phyloP scores from a whole-genome alignment of 345 rosid species.

The Brassica nigra region DNA sequence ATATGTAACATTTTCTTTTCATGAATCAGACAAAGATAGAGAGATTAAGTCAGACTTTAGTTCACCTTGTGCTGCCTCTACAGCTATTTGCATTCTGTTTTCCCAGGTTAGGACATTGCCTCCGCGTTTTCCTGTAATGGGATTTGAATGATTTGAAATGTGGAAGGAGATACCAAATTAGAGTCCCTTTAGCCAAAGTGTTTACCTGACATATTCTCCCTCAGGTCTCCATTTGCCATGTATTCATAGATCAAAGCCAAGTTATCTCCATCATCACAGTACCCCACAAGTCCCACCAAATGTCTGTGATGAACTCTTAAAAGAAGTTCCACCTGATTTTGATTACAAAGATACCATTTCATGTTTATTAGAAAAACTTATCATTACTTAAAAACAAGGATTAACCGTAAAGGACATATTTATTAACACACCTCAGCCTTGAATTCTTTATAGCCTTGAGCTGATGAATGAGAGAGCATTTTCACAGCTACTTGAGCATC shows the following conservation, averaged over 20 bases:
- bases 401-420: not conserved
- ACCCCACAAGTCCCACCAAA: slow-evolving; percentile 52
- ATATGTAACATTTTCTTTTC: not conserved
- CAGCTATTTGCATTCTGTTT: slow-evolving; percentile 49
- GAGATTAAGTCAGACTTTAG: not conserved
- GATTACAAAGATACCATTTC: not conserved
- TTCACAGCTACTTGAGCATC: slow-evolving; percentile 37
- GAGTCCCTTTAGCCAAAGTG: not conserved
- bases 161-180: not conserved
- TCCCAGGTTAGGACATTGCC: slow-evolving; percentile 45
- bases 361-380: not conserved
- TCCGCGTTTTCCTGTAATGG: slow-evolving; percentile 27
- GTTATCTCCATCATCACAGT: slow-evolving; percentile 49
- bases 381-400: not conserved
- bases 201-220: slow-evolving; percentile 45
- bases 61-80: slow-evolving; percentile 60
- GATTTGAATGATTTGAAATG: not conserved
- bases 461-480: slow-evolving; percentile 42
- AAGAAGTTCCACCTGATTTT: slow-evolving; percentile 48
- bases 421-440: slow-evolving; percentile 38
- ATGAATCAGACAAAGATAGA: not conserved
- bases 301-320: slow-evolving; percentile 54
- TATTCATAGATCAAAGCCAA: slow-evolving; percentile 52
- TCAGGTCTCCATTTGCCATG: slow-evolving; percentile 54
- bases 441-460: slow-evolving; percentile 45